Conservation (phyloP, 306 rosid species). For the Erythrophleum fordii region DNA sequence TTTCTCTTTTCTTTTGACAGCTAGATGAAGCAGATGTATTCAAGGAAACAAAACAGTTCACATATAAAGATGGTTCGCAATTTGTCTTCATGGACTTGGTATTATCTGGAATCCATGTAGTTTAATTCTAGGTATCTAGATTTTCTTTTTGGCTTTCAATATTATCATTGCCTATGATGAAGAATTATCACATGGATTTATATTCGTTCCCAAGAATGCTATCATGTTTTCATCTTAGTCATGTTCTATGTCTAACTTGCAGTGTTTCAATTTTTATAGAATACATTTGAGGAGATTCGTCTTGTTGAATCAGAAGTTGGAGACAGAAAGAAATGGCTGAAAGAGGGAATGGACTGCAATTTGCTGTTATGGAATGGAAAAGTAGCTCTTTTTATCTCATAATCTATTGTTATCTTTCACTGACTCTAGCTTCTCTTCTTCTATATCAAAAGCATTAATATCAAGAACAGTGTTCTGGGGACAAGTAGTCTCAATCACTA, state of each 20-base stretch:
- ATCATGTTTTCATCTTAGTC: neutral
- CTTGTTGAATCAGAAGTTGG: constrained; percentile 70
- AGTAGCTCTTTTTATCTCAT: constrained; percentile 48
- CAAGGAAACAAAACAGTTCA: constrained; percentile 96
- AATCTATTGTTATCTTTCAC: constrained; percentile 15
- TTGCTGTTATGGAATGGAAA: constrained; percentile 90
- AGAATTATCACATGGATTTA: constrained; percentile 28
- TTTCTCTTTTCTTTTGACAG: constrained; percentile 52
- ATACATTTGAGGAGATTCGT: constrained; percentile 80
- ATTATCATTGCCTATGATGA: constrained; percentile 21
- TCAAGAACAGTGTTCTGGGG: constrained; percentile 2
- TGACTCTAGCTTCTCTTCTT: constrained; percentile 19
- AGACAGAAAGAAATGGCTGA: constrained; percentile 80
- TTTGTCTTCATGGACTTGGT: constrained; percentile 99
- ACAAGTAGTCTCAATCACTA: constrained; percentile 18
- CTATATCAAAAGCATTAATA: neutral
- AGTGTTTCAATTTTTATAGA: constrained; percentile 51
- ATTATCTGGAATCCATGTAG: constrained; percentile 44
- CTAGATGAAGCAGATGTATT: constrained; percentile 69
- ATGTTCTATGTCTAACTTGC: constrained; percentile 15
- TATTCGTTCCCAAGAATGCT: constrained; percentile 33
- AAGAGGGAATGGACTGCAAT: constrained; percentile 98
- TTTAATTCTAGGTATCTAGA: constrained; percentile 30
- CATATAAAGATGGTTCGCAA: constrained; percentile 91
- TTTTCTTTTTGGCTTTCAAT: constrained; percentile 23